Evolutionary conservation across 306 rosid species (phyloP).

Genomic region (Vachellia collinsii): DNA sequence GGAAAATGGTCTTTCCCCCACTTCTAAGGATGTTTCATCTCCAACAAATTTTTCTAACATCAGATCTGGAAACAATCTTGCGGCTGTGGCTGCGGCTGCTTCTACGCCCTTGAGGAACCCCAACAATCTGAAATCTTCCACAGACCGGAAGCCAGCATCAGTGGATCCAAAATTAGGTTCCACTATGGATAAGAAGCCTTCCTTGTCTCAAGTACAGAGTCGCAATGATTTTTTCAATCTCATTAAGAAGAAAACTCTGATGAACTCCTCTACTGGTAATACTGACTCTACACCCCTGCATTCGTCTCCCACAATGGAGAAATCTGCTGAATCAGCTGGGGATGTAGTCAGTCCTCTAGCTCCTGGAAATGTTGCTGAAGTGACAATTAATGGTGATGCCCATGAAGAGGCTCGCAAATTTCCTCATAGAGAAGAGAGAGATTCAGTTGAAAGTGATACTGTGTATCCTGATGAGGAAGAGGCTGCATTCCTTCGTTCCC

Average conservation of each 20-base stretch:
- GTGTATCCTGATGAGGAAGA: constrained; percentile 87
- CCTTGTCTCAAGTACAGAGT: constrained; percentile 85
- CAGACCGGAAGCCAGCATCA: constrained; percentile 68
- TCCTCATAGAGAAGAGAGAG: constrained; percentile 52
- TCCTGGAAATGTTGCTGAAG: constrained; percentile 59
- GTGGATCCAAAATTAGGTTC: constrained; percentile 76
- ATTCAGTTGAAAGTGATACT: constrained; percentile 48
- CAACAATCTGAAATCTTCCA: constrained; percentile 51
- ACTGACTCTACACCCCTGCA: constrained; percentile 55
- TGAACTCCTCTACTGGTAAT: constrained; percentile 52
- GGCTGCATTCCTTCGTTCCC: constrained; percentile 93
- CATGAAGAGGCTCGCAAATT: constrained; percentile 53
- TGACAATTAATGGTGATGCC: constrained; percentile 61
- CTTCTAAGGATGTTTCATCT: constrained; percentile 76
- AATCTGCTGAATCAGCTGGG: constrained; percentile 58
- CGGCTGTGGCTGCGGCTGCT: constrained; percentile 61
- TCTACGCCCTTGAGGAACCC: constrained; percentile 72
- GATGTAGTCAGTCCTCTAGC: constrained; percentile 52
- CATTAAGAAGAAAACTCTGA: constrained; percentile 72
- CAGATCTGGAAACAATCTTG: constrained; percentile 63
- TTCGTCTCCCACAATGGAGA: constrained; percentile 62
- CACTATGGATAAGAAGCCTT: constrained; percentile 75
- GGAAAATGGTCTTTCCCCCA: constrained; percentile 74
- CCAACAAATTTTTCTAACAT: constrained; percentile 57
- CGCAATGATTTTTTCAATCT: constrained; percentile 93